These are phyloP conservation scores for Diaporthe longicolla DNA, from an alignment of 2,329 filamentous ascomycete species.

Conservation along the genomic window DNA sequence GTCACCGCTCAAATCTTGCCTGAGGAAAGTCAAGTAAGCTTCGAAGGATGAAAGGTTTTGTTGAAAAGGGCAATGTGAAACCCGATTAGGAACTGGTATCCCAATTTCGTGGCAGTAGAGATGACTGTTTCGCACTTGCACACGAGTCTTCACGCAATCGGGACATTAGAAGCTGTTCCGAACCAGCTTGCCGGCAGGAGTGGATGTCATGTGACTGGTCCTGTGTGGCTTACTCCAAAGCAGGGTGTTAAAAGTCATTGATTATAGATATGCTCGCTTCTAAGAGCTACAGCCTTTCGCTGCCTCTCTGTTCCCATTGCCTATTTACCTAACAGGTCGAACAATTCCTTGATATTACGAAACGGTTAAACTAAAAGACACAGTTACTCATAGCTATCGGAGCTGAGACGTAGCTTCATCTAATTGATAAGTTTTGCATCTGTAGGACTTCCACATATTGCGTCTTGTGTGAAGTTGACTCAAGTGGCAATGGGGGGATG, in stretches of 20 bases:
- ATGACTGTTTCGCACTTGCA: not conserved
- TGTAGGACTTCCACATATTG: not conserved
- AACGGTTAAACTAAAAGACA: not conserved
- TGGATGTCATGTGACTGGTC: not conserved
- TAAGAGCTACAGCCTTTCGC: too few species aligned
- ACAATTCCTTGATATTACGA: not conserved
- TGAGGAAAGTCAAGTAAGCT: too few species aligned
- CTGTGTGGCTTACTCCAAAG: too few species aligned
- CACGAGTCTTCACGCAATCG: fast-evolving
- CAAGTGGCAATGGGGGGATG: not conserved
- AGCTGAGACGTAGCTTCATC: too few species aligned
- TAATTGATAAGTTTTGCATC: too few species aligned
- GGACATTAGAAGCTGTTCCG: not conserved
- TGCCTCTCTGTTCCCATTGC: too few species aligned
- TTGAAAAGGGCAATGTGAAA: too few species aligned
- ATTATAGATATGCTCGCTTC: not conserved
- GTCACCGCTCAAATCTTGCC: not conserved
- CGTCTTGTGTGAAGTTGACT: too few species aligned
- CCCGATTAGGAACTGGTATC: too few species aligned
- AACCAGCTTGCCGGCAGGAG: not conserved
- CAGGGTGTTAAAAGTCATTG: too few species aligned
- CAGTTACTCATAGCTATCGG: too few species aligned
- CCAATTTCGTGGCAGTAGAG: not conserved
- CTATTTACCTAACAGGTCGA: too few species aligned
- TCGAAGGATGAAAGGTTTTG: not conserved